Evolutionary conservation across 2,329 filamentous ascomycete genomes (phyloP).

Genomic region (Claviceps fusiformis): DNA sequence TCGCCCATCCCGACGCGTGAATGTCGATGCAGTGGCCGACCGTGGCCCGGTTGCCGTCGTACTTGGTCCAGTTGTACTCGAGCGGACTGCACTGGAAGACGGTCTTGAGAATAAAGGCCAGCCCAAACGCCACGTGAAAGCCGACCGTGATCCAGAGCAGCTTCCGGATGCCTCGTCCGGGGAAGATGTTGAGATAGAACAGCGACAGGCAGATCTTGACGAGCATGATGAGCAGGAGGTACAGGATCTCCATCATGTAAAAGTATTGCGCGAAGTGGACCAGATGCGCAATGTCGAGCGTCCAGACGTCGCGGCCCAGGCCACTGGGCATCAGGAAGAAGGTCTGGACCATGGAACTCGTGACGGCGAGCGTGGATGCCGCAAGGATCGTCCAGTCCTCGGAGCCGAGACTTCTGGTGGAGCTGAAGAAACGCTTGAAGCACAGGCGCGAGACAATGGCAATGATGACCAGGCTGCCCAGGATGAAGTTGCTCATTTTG

Average conservation of each 20-base stretch:
- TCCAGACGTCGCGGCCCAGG: constrained; percentile 31
- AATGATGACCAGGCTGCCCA: constrained; percentile 18
- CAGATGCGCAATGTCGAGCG: constrained; percentile 21
- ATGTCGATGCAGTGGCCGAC: constrained; percentile 30
- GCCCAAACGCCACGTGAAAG: constrained; percentile 21
- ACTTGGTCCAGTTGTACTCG: constrained; percentile 28
- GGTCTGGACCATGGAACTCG: constrained; percentile 13
- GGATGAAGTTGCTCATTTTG: constrained; percentile 15
- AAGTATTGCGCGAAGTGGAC: constrained; percentile 24
- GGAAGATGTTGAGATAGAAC: constrained; percentile 37
- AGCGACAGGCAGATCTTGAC: constrained; percentile 33
- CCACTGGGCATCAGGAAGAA: constrained; percentile 19
- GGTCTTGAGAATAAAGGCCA: constrained; percentile 23
- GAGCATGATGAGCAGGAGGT: constrained; percentile 27
- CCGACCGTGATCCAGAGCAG: constrained; percentile 22
- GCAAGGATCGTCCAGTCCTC: constrained; percentile 18
- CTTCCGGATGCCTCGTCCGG: constrained; percentile 17
- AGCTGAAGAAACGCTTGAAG: constrained; percentile 14
- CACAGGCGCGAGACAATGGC: constrained; percentile 22
- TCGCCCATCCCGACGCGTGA: constrained; percentile 31
- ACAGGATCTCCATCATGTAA: constrained; percentile 24
- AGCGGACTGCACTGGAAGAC: constrained; percentile 33
- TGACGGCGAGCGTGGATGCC: constrained; percentile 11
- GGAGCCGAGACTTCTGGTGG: constrained; percentile 15
- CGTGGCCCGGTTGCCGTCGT: constrained; percentile 25